Evolutionary conservation across 306 rosid genomes (phyloP).

Genomic region (Lathyrus aphaca): DNA sequence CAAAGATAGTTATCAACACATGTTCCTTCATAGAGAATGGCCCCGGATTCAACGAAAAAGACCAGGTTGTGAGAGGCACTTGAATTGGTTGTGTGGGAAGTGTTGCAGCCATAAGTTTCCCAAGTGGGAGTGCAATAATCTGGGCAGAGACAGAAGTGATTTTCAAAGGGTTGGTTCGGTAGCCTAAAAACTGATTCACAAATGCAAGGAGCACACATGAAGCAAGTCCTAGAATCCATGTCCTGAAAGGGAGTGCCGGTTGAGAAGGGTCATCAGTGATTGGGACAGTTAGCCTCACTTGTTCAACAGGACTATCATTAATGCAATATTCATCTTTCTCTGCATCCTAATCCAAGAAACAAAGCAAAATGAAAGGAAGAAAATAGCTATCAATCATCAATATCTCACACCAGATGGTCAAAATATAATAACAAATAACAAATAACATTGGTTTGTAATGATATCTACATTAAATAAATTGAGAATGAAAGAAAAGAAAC

Average conservation of each 20-base stretch:
- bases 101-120: slow-evolving; percentile 82
- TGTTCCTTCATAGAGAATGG: slow-evolving; percentile 84
- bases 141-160: slow-evolving; percentile 74
- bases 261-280: slow-evolving; percentile 64
- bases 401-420: no score
- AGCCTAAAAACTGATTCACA: slow-evolving; percentile 74
- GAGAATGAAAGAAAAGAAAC: no score
- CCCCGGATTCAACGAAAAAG: slow-evolving; percentile 78
- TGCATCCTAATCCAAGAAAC: slow-evolving; percentile 55
- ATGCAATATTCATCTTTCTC: neutral
- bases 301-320: slow-evolving; percentile 68
- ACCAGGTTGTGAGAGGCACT: slow-evolving; percentile 60
- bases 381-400: neutral
- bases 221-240: slow-evolving; percentile 72
- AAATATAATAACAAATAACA: no score
- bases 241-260: slow-evolving; percentile 73
- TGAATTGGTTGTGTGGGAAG: slow-evolving; percentile 48
- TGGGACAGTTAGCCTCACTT: slow-evolving; percentile 77
- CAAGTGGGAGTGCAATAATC: slow-evolving; percentile 69
- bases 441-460: no score
- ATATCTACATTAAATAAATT: no score
- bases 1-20: slow-evolving; percentile 81
- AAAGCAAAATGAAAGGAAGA: neutral
- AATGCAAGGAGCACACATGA: slow-evolving; percentile 74
- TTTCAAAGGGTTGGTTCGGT: slow-evolving; percentile 58